phyloP scores from a whole-genome alignment of 2,329 filamentous ascomycete genomes.

The Aspergillus pseudoterreus region DNA sequence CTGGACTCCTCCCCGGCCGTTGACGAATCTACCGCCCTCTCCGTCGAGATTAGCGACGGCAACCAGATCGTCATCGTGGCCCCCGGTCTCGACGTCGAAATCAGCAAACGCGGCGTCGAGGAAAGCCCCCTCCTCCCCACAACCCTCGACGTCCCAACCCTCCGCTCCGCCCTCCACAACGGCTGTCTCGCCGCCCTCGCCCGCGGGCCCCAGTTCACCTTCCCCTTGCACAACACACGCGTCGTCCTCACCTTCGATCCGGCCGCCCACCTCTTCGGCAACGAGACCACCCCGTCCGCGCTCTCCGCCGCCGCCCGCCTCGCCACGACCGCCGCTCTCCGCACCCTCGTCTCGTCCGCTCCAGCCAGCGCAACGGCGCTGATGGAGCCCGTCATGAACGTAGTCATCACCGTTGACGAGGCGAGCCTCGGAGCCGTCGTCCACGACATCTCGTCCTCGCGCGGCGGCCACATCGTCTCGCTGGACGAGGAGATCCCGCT shows the following conservation, averaged over 20 bases:
- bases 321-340: slow-evolving; percentile 68
- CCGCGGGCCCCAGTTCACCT: slow-evolving; percentile 74
- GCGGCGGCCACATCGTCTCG: slow-evolving; percentile 71
- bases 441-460: slow-evolving; percentile 71
- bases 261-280: slow-evolving; percentile 59
- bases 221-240: slow-evolving; percentile 72
- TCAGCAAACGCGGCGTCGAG: slow-evolving; percentile 34
- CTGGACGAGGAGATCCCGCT: slow-evolving; percentile 53
- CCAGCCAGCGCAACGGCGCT: slow-evolving; percentile 56
- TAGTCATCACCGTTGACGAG: slow-evolving; percentile 82
- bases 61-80: slow-evolving; percentile 64
- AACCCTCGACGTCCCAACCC: slow-evolving; percentile 47
- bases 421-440: slow-evolving; percentile 74
- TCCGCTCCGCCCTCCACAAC: slow-evolving; percentile 62
- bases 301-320: slow-evolving; percentile 64
- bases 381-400: slow-evolving; percentile 92
- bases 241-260: slow-evolving; percentile 69
- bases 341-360: slow-evolving; percentile 45
- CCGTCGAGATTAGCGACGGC: slow-evolving; percentile 55
- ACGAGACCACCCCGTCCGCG: slow-evolving; percentile 64
- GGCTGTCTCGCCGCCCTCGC: slow-evolving; percentile 80
- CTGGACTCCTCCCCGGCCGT: slow-evolving; percentile 18
- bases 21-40: slow-evolving; percentile 27
- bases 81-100: slow-evolving; percentile 44
- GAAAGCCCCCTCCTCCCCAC: slow-evolving; percentile 51